Evolutionary conservation across 208 protist species (phyloP).

Genomic region (Wallacemonas sp.): DNA sequence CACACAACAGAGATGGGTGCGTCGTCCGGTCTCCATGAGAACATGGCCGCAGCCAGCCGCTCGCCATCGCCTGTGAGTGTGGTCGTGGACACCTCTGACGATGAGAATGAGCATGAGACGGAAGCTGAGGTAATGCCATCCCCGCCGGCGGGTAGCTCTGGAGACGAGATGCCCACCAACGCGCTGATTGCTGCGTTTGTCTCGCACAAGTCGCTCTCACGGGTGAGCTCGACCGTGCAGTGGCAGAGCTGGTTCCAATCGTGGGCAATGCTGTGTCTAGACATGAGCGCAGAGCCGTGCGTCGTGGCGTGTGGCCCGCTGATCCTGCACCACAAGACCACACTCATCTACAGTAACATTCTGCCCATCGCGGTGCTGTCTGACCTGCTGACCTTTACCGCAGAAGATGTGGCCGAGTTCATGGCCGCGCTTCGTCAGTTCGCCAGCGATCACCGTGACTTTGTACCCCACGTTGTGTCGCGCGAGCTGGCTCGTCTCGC

Average conservation of each 20-base stretch:
- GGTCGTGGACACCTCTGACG: too few species aligned
- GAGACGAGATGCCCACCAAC: background rate
- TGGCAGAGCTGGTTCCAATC: constrained; percentile 79
- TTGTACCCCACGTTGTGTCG: constrained; percentile 64
- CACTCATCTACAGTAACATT: constrained; percentile 68
- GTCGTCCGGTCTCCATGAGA: too few species aligned
- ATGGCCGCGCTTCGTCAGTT: constrained; percentile 63
- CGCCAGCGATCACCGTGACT: constrained; percentile 39
- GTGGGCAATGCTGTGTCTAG: constrained; percentile 55
- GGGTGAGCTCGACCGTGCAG: constrained; percentile 13
- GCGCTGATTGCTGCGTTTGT: background rate
- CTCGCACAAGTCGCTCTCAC: background rate
- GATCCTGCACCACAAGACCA: constrained; percentile 55
- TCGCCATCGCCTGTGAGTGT: too few species aligned
- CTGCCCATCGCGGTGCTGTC: constrained; percentile 74
- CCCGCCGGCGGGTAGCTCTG: background rate
- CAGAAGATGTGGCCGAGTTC: constrained; percentile 44
- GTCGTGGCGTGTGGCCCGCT: constrained; percentile 61
- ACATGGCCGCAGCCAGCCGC: too few species aligned
- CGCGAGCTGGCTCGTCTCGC: constrained; percentile 58
- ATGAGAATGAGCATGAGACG: background rate
- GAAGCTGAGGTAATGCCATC: background rate
- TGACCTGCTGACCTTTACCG: constrained; percentile 40
- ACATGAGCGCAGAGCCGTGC: constrained; percentile 50
- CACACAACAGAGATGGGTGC: too few species aligned